These are phyloP conservation scores for Pseudogymnoascus pannorum DNA, from an alignment of 2,329 filamentous ascomycete genomes.

Conservation along the genomic window DNA sequence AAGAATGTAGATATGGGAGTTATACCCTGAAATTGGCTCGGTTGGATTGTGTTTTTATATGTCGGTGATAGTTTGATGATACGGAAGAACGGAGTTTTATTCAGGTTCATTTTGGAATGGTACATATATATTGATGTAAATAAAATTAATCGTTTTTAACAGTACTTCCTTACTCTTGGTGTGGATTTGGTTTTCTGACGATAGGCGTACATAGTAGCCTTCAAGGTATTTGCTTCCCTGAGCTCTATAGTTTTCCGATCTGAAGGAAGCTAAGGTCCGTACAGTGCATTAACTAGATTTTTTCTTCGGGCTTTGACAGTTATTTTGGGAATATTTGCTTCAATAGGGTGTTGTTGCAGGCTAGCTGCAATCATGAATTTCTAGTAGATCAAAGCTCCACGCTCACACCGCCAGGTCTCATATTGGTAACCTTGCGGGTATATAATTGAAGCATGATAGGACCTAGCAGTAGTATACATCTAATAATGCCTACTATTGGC, in stretches of 20 bases:
- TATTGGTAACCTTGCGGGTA: too few species aligned
- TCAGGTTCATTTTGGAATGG: neutral
- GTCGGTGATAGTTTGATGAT: neutral
- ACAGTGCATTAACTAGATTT: too few species aligned
- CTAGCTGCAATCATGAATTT: too few species aligned
- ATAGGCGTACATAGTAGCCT: neutral
- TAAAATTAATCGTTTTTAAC: neutral
- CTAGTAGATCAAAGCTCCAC: too few species aligned
- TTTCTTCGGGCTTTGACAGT: neutral
- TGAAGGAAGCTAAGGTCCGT: neutral
- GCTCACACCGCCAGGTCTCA: too few species aligned
- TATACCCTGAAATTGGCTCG: neutral
- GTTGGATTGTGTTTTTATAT: neutral
- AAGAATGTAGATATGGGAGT: neutral
- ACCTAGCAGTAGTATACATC: too few species aligned
- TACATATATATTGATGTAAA: neutral
- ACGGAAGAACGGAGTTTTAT: neutral
- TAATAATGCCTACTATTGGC: too few species aligned
- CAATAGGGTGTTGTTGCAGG: too few species aligned
- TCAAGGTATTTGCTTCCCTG: neutral
- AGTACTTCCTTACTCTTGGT: neutral
- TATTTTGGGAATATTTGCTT: too few species aligned
- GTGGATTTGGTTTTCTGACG: neutral
- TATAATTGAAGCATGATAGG: too few species aligned
- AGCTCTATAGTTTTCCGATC: neutral